Evolutionary conservation across 176 grass and related monocot genomes (phyloP).

Genomic region (bread wheat (Triticum aestivum)): DNA sequence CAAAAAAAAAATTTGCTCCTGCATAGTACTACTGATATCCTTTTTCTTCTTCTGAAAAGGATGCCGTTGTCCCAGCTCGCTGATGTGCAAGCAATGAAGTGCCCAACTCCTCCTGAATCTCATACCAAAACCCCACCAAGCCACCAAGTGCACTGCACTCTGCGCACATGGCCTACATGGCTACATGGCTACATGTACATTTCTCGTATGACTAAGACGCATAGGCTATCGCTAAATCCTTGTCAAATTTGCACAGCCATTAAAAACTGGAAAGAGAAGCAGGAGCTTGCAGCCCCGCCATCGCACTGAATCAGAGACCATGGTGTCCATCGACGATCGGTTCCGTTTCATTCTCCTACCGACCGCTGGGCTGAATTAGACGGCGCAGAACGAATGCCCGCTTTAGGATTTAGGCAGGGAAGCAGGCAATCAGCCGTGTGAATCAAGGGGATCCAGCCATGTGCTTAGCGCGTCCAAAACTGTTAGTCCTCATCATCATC

Average conservation of each 20-base stretch:
- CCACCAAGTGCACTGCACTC: not conserved
- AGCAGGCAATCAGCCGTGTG: conserved; percentile 17
- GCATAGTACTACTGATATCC: not conserved
- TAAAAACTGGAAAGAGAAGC: not conserved
- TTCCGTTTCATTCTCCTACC: not conserved
- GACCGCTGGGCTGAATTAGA: not conserved
- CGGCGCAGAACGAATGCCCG: conserved; percentile 15
- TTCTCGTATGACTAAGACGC: conserved; percentile 22
- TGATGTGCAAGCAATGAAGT: conserved; percentile 39
- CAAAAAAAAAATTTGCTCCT: not conserved
- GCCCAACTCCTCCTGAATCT: conserved; percentile 25
- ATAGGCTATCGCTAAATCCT: not conserved
- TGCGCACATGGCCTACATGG: not conserved
- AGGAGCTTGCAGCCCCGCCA: not conserved
- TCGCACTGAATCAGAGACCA: not conserved
- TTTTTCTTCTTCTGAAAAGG: not conserved
- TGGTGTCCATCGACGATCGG: not conserved
- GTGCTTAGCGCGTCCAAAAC: conserved; percentile 15
- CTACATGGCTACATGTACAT: not conserved
- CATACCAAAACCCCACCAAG: not conserved
- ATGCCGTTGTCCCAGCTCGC: not conserved
- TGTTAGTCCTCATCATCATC: conserved; percentile 9
- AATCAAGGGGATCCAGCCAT: conserved; percentile 18
- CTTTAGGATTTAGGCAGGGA: conserved; percentile 11
- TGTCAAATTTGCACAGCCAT: not conserved